A percentile compares a stretch with the other conserved stretches of the same genome.
Conservation (phyloP, 1,284 basidiomycete genomes). For the Sparassis latifolia region DNA sequence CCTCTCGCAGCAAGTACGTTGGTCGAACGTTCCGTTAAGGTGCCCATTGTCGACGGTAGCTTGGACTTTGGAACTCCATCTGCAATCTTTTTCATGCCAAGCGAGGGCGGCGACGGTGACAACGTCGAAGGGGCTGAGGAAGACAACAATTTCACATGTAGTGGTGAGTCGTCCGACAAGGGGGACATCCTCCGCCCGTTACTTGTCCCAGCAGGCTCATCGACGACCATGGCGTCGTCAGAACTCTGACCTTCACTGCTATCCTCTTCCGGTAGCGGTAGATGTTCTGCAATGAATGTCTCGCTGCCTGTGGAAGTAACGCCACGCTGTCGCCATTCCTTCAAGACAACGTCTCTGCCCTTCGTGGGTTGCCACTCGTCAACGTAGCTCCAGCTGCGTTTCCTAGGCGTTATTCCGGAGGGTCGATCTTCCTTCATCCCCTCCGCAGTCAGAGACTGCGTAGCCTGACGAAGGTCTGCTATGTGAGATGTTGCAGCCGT, state of each 20-base stretch:
- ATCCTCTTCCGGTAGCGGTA: conserved; percentile 17
- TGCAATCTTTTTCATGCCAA: conserved; percentile 12
- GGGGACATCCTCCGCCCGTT: conserved; percentile 18
- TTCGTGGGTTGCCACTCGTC: conserved; percentile 67
- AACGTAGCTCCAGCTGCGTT: conserved; percentile 59
- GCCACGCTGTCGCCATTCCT: conserved; percentile 37
- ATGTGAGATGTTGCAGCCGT: conserved; percentile 36
- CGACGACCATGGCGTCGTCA: conserved; percentile 12
- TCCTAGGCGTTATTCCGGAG: conserved; percentile 67
- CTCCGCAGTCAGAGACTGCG: conserved; percentile 46
- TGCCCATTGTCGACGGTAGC: conserved; percentile 19
- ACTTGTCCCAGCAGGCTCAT: conserved; percentile 11
- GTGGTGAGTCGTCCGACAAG: conserved; percentile 10
- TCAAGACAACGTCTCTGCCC: conserved; percentile 50
- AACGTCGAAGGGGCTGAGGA: conserved; percentile 34
- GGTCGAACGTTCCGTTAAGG: conserved; percentile 29
- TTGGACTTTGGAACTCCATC: conserved; percentile 12
- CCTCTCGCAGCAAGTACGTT: conserved; percentile 22
- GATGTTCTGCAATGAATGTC: conserved; percentile 27
- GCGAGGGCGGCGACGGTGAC: conserved; percentile 11
- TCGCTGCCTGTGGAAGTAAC: conserved; percentile 27
- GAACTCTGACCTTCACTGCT: conserved; percentile 8
- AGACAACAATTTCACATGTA: conserved; percentile 19
- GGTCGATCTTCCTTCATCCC: conserved; percentile 56
- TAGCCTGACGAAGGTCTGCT: conserved; percentile 40